Conservation (phyloP, 371 early-diverging fungal genomes). For the Neoconidiobolus thromboides region DNA sequence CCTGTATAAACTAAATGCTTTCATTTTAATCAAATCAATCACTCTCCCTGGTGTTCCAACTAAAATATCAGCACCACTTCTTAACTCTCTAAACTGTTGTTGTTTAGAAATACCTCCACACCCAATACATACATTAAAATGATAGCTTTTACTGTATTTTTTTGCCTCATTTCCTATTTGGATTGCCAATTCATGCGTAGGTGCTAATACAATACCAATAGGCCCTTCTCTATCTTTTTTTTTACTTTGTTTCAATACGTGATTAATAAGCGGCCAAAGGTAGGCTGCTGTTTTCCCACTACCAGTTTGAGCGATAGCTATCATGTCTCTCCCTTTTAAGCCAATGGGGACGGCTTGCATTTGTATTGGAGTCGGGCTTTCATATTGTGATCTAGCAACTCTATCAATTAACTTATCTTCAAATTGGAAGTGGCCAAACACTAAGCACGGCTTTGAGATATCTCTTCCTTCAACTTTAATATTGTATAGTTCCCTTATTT, state of each 20-base stretch:
- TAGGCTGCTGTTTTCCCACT: conserved; percentile 92
- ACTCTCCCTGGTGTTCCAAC: conserved; percentile 97
- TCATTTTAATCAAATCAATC: conserved; percentile 65
- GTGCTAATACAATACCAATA: conserved; percentile 83
- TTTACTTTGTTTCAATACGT: conserved; percentile 31
- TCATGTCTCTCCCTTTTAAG: conserved; percentile 79
- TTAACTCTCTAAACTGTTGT: conserved; percentile 63
- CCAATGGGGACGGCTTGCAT: conserved; percentile 92
- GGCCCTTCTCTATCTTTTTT: conserved; percentile 62
- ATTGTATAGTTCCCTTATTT: conserved; percentile 38
- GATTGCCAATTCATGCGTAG: conserved; percentile 90
- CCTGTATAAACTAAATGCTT: conserved; percentile 64
- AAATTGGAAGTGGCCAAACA: conserved; percentile 49
- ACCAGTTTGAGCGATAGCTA: conserved; percentile 96
- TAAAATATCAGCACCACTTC: conserved; percentile 80
- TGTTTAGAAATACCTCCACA: conserved; percentile 13
- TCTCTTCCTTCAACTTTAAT: conserved; percentile 43
- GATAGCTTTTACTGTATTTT: conserved; percentile 61
- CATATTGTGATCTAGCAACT: conserved; percentile 32
- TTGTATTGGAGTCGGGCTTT: conserved; percentile 93
- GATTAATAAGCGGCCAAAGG: conserved; percentile 65
- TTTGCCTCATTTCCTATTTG: conserved; percentile 74
- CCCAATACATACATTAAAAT: conserved; percentile 26
- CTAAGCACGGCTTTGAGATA: conserved; percentile 45
- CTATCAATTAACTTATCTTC: conserved; percentile 56